phyloP scores from a whole-genome alignment of 2,329 filamentous ascomycete species.

The Fusarium pseudocircinatum region DNA sequence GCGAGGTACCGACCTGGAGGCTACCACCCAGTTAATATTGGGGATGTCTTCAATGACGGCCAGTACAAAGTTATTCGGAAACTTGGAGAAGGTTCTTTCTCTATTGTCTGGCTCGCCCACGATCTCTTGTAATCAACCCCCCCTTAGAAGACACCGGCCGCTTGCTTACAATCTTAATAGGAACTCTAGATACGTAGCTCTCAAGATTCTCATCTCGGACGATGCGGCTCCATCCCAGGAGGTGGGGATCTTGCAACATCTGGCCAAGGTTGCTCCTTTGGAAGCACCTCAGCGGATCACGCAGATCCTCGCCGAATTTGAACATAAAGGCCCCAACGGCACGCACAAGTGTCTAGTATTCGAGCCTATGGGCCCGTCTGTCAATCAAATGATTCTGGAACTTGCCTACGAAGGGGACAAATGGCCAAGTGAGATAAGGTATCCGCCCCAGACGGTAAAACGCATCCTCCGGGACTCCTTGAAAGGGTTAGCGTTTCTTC shows the following conservation, averaged over 20 bases:
- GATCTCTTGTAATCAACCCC: conserved; percentile 18
- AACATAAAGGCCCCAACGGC: conserved; percentile 46
- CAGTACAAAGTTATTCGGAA: conserved; percentile 57
- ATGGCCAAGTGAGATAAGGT: no score
- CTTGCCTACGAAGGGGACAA: no score
- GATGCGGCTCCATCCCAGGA: conserved; percentile 16
- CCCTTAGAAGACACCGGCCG: no score
- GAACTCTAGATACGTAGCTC: neutral
- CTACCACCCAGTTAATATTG: conserved; percentile 52
- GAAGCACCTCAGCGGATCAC: conserved; percentile 41
- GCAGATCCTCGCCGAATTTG: conserved; percentile 41
- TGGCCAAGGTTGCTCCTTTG: rapidly evolving
- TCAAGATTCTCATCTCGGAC: neutral
- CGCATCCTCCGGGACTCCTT: neutral
- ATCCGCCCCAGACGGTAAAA: neutral
- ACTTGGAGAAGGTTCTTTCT: conserved; percentile 55
- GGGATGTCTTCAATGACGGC: conserved; percentile 51
- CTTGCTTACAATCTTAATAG: neutral
- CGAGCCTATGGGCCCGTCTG: conserved; percentile 47
- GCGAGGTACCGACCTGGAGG: no score
- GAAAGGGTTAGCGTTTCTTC: neutral
- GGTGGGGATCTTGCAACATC: conserved; percentile 18
- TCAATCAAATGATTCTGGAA: no score
- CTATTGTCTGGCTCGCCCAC: conserved; percentile 57
- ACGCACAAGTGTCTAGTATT: conserved; percentile 45